These are phyloP conservation scores for Cylindrotheca closterium DNA, from an alignment of 108 stramenopile genomes.

Conservation along the genomic window DNA sequence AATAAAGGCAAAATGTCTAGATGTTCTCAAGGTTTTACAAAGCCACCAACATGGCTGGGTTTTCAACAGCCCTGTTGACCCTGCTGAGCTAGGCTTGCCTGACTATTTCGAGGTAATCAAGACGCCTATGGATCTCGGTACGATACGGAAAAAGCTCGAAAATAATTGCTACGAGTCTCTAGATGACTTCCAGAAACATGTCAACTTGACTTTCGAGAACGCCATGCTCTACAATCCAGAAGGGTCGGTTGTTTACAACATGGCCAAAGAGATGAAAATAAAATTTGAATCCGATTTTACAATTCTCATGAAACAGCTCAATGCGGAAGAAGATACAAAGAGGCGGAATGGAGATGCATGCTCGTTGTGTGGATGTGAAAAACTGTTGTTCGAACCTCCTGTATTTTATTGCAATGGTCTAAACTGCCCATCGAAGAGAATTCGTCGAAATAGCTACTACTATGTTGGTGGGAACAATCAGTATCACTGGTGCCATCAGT, in stretches of 20 bases:
- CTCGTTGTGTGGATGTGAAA: conserved; percentile 90
- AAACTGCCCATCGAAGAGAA: conserved; percentile 91
- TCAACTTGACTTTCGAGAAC: conserved; percentile 94
- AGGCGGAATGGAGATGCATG: conserved; percentile 95
- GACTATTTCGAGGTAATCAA: conserved; percentile 96
- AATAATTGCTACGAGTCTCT: conserved; percentile 87
- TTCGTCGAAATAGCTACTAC: conserved; percentile 94
- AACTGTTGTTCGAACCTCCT: conserved; percentile 95
- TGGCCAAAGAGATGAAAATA: conserved; percentile 86
- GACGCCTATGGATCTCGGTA: conserved; percentile 97
- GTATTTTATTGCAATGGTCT: conserved; percentile 98
- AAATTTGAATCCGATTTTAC: conserved; percentile 75
- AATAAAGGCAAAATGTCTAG: conserved; percentile 79
- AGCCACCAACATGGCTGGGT: conserved; percentile 90
- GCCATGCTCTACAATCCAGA: conserved; percentile 97
- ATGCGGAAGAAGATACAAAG: conserved; percentile 86
- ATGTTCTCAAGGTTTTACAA: conserved; percentile 86
- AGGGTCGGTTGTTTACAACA: conserved; percentile 70
- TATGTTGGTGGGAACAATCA: conserved; percentile 94
- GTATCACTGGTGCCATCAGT: conserved; percentile 95
- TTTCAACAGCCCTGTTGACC: conserved; percentile 93
- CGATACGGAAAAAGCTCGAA: conserved; percentile 90
- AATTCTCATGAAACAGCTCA: conserved; percentile 68
- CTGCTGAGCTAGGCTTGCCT: conserved; percentile 90
- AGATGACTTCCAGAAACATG: conserved; percentile 85